Evolutionary conservation across 257 asterid species (phyloP), one percentile per base, ranked within the genome.

Genomic region (Plantago major): DNA sequence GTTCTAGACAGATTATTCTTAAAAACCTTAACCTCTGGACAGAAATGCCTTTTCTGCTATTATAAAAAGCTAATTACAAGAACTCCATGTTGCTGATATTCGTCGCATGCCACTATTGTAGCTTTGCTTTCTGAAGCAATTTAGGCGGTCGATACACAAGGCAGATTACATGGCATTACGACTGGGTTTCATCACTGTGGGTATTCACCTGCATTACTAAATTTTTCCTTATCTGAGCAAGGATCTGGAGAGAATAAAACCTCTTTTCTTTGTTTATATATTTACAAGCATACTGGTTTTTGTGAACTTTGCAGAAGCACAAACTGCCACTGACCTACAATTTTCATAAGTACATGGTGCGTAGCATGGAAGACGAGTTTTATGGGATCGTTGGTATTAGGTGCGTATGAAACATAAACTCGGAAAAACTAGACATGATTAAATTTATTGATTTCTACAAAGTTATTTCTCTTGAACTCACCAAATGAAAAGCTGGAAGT

Each of bases 301-400:
- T n/a, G 1, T 67, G 45, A 62, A 56, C 37, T 40, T 47, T 72
- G 74, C 89, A 90, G 97, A 87, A 78, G 71, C 97, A 90, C 80
- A 79, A 73, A 61, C 79, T 90, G 68, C 96, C 93, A 6, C 65
- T 33, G 9, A 61, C 97, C 11, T 90, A 90, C 64, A 83, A 87
- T 69, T 87, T 90, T 65, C 97, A 90, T 66, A 87, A 87, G 58
- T 90, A 90, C 49, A 87, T 90, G 93, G 88, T 87, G 9, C 85
- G 97, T 11, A 88, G 95, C 77, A 90, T 90, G 97, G 97, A 90
- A 82, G 97, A 90, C 17, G 97, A 90, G 70, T 87, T 87, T 78
- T 81, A 80, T 50, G 73, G 82, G 62, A 82, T 90, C 30, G 97
- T 90, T 7, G 96, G 97, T 28, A 90, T 90, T 74, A 80, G 97